Conservation (phyloP, 768 basidiomycete genomes). For the Heimioporus sp. region DNA sequence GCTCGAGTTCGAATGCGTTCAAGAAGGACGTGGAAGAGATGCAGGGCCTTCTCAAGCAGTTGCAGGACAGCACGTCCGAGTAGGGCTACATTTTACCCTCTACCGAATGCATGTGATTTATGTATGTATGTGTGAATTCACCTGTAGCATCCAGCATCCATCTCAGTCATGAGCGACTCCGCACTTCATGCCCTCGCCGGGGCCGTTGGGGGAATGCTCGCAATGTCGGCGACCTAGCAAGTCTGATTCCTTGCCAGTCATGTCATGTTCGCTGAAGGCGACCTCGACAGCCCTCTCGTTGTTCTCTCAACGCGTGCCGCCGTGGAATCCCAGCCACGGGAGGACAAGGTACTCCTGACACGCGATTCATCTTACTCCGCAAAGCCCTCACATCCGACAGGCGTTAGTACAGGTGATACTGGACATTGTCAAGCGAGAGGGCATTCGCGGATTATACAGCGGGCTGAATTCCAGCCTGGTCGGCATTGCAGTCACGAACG, state of each 20-base stretch:
- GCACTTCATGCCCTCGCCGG: conserved; percentile 86
- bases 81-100: background rate
- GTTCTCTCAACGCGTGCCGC: conserved; percentile 92
- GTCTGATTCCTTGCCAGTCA: conserved; percentile 22
- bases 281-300: conserved; percentile 70
- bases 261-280: background rate
- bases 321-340: conserved; percentile 74
- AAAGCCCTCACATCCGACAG: conserved; percentile 34
- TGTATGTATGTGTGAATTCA: background rate
- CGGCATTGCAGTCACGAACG: conserved; percentile 92
- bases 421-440: conserved; percentile 83
- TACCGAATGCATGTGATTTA: conserved; percentile 19
- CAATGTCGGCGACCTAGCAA: conserved; percentile 90
- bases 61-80: conserved; percentile 31
- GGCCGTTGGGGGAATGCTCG: conserved; percentile 83
- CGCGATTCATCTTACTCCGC: background rate
- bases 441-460: conserved; percentile 79
- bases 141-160: background rate
- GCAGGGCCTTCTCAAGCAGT: conserved; percentile 53
- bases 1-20: conserved; percentile 57
- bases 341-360: conserved; percentile 58
- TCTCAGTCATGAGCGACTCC: conserved; percentile 62
- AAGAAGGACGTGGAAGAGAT: conserved; percentile 71
- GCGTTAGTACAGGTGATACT: conserved; percentile 62
- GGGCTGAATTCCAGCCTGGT: conserved; percentile 83